Evolutionary conservation across 257 asterid genomes (phyloP), one percentile per base, ranked within the genome.

Genomic region (Cynanchum wilfordii): DNA sequence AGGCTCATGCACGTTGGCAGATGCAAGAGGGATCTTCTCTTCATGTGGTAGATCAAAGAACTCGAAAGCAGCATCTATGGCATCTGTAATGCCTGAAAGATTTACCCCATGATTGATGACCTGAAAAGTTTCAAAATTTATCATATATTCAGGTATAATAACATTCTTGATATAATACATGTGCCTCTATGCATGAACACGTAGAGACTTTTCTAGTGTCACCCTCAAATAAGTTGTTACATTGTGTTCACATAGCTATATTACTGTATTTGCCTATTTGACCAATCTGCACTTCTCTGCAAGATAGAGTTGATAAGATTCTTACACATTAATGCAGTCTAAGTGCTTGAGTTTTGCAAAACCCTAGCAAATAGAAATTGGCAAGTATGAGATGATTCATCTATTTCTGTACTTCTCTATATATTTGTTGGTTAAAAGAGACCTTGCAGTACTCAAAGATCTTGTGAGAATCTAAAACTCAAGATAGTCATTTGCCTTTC

Each of bases 41-140:
- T 85, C 92, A 12, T 73, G 77, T 66, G 92, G 86, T 79, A 84
- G 30, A 77, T 82, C 76, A 17, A 89, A 89, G 82, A 89, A 89
- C 69, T 80, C 86, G 60, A 81, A 77, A 7, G 90, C 92, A 51
- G 65, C 84, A 29, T 80, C 87, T 62, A 86, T 66, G 25, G 92
- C 89, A 50, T 78, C 86, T 36, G 71, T 74, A 63, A 80, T 66
- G 72, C 77, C 67, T 27, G 81, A 76, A 54, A 72, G 30, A n/a
- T 86, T 85, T 63, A 89, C 79, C 52, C 88, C 90, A 54, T 89
- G 92, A 79, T 87, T 87, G 80, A 87, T 80, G 72, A 89, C 92
- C 96, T 89, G 81, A 77, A 49, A 76, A 33, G 59, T 60, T 60
- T 30, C 24, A 16, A 3, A 3, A 3, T 15, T 29, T 13, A 52